Evolutionary conservation across 2,329 filamentous ascomycete genomes (phyloP).

Genomic region (Chaetomiaceae sp.): DNA sequence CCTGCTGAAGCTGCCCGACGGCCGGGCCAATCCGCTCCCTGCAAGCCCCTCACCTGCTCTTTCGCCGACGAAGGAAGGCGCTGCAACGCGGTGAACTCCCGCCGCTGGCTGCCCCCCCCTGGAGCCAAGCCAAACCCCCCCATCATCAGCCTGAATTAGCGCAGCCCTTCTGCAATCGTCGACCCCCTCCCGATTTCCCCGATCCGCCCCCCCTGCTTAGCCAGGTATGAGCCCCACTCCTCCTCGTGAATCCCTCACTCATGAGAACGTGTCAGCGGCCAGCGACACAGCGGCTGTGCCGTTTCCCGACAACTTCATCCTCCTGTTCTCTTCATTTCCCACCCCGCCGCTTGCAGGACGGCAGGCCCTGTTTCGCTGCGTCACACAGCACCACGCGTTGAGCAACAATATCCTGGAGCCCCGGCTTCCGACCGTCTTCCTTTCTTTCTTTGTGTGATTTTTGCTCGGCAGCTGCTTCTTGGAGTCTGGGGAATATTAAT

Average conservation of each 20-base stretch:
- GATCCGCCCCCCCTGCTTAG: background rate
- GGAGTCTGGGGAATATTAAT: background rate
- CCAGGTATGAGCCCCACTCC: constrained; percentile 1
- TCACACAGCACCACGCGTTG: constrained; percentile 5
- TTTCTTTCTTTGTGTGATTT: constrained; percentile 3
- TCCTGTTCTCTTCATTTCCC: background rate
- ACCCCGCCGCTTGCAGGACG: background rate
- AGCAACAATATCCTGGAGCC: background rate
- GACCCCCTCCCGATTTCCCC: background rate
- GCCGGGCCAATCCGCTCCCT: constrained; percentile 20
- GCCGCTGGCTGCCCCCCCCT: background rate
- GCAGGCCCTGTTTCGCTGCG: background rate
- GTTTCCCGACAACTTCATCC: background rate
- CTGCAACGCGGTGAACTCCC: background rate
- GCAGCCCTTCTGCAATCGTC: constrained; percentile 1
- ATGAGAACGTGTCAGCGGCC: background rate
- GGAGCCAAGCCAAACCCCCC: too few relatives aligned
- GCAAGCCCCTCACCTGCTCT: constrained; percentile 7
- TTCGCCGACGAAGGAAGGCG: background rate
- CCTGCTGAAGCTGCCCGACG: constrained; percentile 6
- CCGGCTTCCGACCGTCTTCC: constrained; percentile 6
- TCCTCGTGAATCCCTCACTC: constrained; percentile 7
- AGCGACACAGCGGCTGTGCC: constrained; percentile 1
- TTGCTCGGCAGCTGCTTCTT: background rate
- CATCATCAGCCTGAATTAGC: constrained; percentile 19